Conservation (phyloP, 495 filamentous ascomycete genomes). For the Xylaria venustula region DNA sequence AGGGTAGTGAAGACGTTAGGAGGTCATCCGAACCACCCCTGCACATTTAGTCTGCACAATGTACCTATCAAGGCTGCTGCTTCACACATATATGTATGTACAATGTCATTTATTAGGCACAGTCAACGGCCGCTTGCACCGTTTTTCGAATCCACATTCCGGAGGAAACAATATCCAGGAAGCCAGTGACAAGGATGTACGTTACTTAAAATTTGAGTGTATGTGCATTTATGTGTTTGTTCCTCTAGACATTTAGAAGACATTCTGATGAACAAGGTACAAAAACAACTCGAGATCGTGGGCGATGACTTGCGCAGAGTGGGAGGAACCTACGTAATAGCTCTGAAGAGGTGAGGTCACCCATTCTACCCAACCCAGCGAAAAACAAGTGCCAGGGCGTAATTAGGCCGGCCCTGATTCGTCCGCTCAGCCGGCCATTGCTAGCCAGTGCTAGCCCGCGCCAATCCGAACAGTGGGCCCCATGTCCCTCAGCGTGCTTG, state of each 20-base stretch:
- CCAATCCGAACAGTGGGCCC: not conserved
- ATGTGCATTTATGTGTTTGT: too few species aligned
- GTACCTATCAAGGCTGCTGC: too few species aligned
- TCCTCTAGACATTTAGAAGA: too few species aligned
- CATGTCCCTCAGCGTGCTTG: not conserved
- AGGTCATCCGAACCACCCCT: not conserved
- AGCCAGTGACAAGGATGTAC: too few species aligned
- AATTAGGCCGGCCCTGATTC: slow-evolving; percentile 30
- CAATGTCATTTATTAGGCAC: not conserved
- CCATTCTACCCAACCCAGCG: not conserved
- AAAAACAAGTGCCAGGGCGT: slow-evolving; percentile 4
- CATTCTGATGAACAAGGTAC: too few species aligned
- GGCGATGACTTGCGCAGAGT: not conserved
- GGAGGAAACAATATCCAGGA: not conserved
- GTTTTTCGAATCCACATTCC: slow-evolving; percentile 2
- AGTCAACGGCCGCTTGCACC: slow-evolving; percentile 1
- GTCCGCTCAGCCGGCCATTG: slow-evolving; percentile 29
- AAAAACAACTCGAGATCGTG: not conserved
- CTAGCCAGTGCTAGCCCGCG: slow-evolving; percentile 10
- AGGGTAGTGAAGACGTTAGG: not conserved
- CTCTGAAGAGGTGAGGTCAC: slow-evolving; percentile 11
- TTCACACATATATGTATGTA: not conserved
- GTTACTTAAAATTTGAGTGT: too few species aligned
- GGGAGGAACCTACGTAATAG: slow-evolving; percentile 9
- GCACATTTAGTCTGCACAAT: not conserved